Percentiles rank a stretch among this genome's conserved stretches.
Evolutionary conservation across 2,329 filamentous ascomycete genomes (phyloP).

Genomic region (Talaromyces sp.): DNA sequence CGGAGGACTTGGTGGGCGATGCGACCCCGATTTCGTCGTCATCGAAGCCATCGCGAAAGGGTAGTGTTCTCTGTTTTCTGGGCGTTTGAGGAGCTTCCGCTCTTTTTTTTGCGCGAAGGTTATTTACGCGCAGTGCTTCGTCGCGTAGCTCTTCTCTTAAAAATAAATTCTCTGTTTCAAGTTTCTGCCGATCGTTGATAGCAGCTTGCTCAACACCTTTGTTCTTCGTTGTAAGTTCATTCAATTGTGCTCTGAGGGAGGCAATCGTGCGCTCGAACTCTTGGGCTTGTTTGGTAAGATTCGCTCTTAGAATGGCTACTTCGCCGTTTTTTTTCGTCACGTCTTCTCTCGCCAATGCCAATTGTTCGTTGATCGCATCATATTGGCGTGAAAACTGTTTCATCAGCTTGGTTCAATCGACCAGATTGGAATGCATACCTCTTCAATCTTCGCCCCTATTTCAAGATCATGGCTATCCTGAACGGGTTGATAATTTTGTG

Average conservation of each 20-base stretch:
- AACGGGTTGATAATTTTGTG: neutral
- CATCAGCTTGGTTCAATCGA: conserved; percentile 4
- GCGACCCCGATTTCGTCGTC: conserved; percentile 56
- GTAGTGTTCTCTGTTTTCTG: conserved; percentile 46
- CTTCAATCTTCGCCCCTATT: conserved; percentile 22
- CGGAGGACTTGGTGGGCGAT: conserved; percentile 52
- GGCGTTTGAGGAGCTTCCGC: conserved; percentile 47
- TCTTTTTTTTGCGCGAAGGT: conserved; percentile 36
- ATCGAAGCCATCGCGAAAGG: conserved; percentile 61
- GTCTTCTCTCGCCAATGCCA: conserved; percentile 38
- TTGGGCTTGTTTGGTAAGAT: conserved; percentile 39
- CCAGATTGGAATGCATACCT: conserved; percentile 22
- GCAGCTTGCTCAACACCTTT: conserved; percentile 54
- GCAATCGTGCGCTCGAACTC: conserved; percentile 53
- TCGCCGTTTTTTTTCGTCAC: conserved; percentile 46
- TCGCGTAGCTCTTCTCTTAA: conserved; percentile 59
- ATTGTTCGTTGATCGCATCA: conserved; percentile 37
- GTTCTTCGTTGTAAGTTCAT: conserved; percentile 52
- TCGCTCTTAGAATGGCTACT: conserved; percentile 58
- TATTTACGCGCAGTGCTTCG: conserved; percentile 49
- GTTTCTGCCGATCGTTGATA: conserved; percentile 53
- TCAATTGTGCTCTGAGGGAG: conserved; percentile 52
- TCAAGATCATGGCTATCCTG: conserved; percentile 12
- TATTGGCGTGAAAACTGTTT: conserved; percentile 39
- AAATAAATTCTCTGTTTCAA: conserved; percentile 58